Evolutionary conservation across 2,329 filamentous ascomycete species (phyloP), one percentile per base, ranked within the genome.

Genomic region (Aschersonia sp.): DNA sequence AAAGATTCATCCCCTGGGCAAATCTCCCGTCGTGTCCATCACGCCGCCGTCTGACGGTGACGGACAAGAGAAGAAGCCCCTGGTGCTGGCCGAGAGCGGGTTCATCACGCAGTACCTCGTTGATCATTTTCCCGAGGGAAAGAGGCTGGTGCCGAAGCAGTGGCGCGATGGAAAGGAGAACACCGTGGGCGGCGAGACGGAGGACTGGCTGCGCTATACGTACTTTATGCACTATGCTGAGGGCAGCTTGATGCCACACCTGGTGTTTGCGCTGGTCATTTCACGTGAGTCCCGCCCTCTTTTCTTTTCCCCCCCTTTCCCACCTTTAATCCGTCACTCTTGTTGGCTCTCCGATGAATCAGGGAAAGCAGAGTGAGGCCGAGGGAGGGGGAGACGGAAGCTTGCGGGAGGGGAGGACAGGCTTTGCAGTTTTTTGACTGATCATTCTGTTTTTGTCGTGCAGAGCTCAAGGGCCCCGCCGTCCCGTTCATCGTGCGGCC

Each of bases 151-250:
- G 48, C 78, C 77, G 5, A 61, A 63, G 55, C 65, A 68, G 50
- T 81, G 74, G 69, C 72, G 68, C 56, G 70, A 73, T 1, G 77
- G 76, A n/a, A 67, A 71, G 57, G 75, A 81, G 59, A 69, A 70
- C 46, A 68, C 72, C 55, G 52, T 77, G 9, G 73, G 74, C 12
- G 77, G 77, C 30, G 77, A 82, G 67, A 79, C 76, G 32, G 73
- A 80, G 57, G 70, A 67, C 50, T 80, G 72, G 69, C 60, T 78
- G 61, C 69, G 77, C 45, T 79, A 72, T 60, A 69, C 73, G 58
- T 85, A 87, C 60, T 79, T 78, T 54, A 77, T 95, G 72, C 84
- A 95, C 61, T 95, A 89, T 63, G 73, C 78, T 5, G 90, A 95
- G 66, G 90, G 89, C 9, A 86, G 77, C 51, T 66, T 95, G 51